These are phyloP conservation scores for Rhizopogon roseolus DNA, from an alignment of 768 basidiomycete species.

Conservation along the genomic window DNA sequence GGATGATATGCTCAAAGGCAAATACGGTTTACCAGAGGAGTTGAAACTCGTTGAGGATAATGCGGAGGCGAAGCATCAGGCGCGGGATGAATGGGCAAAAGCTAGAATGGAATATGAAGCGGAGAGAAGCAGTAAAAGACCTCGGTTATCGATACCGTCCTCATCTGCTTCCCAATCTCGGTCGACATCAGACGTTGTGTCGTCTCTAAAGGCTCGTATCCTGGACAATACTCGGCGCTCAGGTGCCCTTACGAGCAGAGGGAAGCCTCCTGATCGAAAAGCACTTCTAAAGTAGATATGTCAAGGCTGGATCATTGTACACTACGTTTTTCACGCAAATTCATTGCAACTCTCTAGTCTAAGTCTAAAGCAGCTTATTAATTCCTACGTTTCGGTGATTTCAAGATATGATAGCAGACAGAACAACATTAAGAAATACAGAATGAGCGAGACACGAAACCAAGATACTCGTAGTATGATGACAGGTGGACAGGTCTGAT, in stretches of 20 bases:
- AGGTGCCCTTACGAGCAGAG: constrained; percentile 5
- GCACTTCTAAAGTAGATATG: constrained; percentile 5
- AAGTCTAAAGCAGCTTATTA: constrained; percentile 1
- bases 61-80: constrained; percentile 52
- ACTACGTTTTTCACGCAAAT: background rate
- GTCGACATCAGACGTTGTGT: constrained; percentile 23
- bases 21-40: constrained; percentile 72
- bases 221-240: constrained; percentile 49
- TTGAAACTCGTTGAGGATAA: constrained; percentile 65
- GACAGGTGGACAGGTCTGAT: constrained; percentile 23
- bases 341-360: background rate
- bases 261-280: constrained; percentile 18
- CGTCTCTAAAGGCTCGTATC: constrained; percentile 50
- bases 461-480: constrained; percentile 35
- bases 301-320: background rate
- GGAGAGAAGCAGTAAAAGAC: constrained; percentile 44
- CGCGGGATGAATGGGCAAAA: constrained; percentile 58
- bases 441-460: constrained; percentile 38
- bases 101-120: constrained; percentile 43
- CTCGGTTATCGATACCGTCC: constrained; percentile 32
- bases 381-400: constrained; percentile 5
- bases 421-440: constrained; percentile 59
- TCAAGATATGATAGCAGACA: constrained; percentile 51
- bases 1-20: constrained; percentile 68
- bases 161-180: constrained; percentile 15